Evolutionary conservation across 371 early-diverging fungal species (phyloP).

Genomic region (Rhizopus delemar): DNA sequence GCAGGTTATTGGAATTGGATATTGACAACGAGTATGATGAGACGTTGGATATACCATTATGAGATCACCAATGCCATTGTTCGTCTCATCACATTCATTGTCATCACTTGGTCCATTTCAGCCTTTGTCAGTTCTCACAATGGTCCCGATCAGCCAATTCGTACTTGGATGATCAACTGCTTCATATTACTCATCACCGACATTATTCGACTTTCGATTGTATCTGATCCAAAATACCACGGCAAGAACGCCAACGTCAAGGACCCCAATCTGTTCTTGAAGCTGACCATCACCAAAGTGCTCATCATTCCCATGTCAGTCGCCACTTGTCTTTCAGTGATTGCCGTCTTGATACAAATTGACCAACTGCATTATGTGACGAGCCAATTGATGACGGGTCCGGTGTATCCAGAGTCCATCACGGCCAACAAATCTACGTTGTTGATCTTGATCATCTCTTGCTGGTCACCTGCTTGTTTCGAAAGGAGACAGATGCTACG

Average conservation of each 20-base stretch:
- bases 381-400: constrained; percentile 42
- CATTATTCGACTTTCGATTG: constrained; percentile 51
- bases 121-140: constrained; percentile 51
- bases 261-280: constrained; percentile 37
- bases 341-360: constrained; percentile 54
- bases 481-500: constrained; percentile 51
- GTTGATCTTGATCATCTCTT: constrained; percentile 55
- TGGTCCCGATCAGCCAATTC: constrained; percentile 60
- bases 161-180: constrained; percentile 61
- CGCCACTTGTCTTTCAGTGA: constrained; percentile 60
- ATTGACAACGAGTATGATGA: constrained; percentile 60
- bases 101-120: constrained; percentile 61
- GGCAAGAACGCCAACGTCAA: constrained; percentile 31
- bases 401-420: constrained; percentile 16
- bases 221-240: constrained; percentile 49
- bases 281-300: constrained; percentile 46
- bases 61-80: constrained; percentile 61
- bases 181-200: constrained; percentile 53
- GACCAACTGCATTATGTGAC: constrained; percentile 54
- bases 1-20: constrained; percentile 66
- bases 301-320: constrained; percentile 56
- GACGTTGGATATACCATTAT: constrained; percentile 64
- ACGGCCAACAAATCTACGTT: constrained; percentile 15
- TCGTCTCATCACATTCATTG: constrained; percentile 57
- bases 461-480: constrained; percentile 51